phyloP scores from a whole-genome alignment of 2,329 filamentous ascomycete species.

The Fusarium decemcellulare region DNA sequence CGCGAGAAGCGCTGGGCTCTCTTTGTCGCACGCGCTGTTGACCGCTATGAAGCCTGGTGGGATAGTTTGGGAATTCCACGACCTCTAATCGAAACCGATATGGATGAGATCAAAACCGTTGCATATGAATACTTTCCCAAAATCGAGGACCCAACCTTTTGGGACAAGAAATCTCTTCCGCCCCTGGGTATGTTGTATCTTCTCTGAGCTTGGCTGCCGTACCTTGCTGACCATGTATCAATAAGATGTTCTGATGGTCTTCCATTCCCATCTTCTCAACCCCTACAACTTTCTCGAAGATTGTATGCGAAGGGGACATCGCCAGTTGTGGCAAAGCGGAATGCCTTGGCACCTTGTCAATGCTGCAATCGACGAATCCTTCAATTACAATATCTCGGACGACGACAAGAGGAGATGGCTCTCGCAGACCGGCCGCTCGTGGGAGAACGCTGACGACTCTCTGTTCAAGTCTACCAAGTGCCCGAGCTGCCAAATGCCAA shows the following conservation, averaged over 20 bases:
- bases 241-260: constrained; percentile 78
- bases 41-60: constrained; percentile 76
- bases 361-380: constrained; percentile 66
- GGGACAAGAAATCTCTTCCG: constrained; percentile 34
- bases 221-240: background rate
- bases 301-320: constrained; percentile 35
- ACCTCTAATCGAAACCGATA: constrained; percentile 24
- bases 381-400: constrained; percentile 64
- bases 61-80: constrained; percentile 16
- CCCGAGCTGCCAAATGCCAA: constrained; percentile 48
- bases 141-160: constrained; percentile 13
- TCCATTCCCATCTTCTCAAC: constrained; percentile 80
- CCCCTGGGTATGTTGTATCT: constrained; percentile 37
- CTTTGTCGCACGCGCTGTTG: constrained; percentile 74
- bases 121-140: constrained; percentile 27
- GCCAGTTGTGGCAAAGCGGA: constrained; percentile 64
- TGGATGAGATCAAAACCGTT: background rate
- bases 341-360: constrained; percentile 75
- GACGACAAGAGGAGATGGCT: constrained; percentile 61
- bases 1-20: constrained; percentile 78
- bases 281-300: constrained; percentile 64
- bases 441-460: constrained; percentile 68
- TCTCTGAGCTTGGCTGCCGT: fast-evolving
- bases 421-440: constrained; percentile 60
- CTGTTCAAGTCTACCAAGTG: constrained; percentile 63